A percentile compares a stretch with the other conserved stretches of the same genome.
Evolutionary conservation across 2,329 filamentous ascomycete genomes (phyloP).

Genomic region (Penicillium sp.): DNA sequence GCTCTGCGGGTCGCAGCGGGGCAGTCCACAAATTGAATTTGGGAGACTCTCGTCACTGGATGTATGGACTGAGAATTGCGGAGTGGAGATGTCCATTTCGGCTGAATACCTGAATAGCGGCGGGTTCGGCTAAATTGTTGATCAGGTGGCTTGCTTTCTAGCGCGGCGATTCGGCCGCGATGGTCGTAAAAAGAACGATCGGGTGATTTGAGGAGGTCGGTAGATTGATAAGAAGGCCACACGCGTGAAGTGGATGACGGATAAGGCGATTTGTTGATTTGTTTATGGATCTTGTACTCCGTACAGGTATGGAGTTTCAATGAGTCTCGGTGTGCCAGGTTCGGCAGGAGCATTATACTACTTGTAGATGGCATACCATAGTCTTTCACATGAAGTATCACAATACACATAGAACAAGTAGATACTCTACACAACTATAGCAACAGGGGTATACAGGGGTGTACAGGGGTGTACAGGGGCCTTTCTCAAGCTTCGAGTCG

Average conservation of each 20-base stretch:
- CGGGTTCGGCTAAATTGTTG: slow-evolving; percentile 20
- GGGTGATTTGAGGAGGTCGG: too few relatives aligned
- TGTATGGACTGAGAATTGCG: neutral
- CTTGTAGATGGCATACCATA: neutral
- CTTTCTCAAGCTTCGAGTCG: neutral
- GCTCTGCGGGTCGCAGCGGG: neutral
- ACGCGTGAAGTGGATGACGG: too few relatives aligned
- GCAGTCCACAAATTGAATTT: neutral
- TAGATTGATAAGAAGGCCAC: too few relatives aligned
- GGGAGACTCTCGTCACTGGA: neutral
- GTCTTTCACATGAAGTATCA: neutral
- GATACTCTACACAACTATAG: neutral
- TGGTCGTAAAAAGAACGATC: too few relatives aligned
- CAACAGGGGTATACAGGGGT: neutral
- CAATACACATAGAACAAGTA: neutral
- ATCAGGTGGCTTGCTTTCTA: neutral
- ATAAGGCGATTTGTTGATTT: too few relatives aligned
- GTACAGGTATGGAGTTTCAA: too few relatives aligned
- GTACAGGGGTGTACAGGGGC: neutral
- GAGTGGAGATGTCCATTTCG: slow-evolving; percentile 1
- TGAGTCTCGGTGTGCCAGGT: too few relatives aligned
- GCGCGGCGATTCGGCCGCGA: neutral
- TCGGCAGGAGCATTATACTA: neutral
- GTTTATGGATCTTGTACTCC: too few relatives aligned
- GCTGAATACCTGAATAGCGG: slow-evolving; percentile 12